phyloP scores from a whole-genome alignment of 352 stramenopile species.

The Thraustochytrium striatum region DNA sequence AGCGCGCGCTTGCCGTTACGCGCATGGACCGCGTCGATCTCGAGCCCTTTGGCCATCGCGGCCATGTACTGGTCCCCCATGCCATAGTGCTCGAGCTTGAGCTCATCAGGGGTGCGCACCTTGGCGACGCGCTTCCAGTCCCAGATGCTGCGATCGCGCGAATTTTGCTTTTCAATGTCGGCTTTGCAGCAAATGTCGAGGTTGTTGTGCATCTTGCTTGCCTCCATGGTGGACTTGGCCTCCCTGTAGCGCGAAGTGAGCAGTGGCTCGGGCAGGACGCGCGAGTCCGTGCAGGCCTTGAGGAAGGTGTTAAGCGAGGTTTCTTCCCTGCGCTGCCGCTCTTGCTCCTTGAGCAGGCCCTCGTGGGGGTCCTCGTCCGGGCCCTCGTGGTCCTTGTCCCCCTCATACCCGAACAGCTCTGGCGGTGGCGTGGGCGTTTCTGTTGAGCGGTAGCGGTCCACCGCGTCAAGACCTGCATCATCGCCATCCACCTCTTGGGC shows the following conservation, averaged over 20 bases:
- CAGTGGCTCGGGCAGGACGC: conserved; percentile 1
- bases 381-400: no score
- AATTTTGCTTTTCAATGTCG: background rate
- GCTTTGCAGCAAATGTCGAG: background rate
- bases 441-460: no score
- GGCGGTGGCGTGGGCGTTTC: no score
- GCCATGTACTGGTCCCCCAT: conserved; percentile 15
- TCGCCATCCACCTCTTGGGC: no score
- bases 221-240: background rate
- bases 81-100: conserved; percentile 27
- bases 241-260: background rate
- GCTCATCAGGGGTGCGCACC: conserved; percentile 5
- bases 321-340: no score
- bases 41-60: background rate
- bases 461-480: no score
- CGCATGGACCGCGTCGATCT: background rate
- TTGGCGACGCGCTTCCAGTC: conserved; percentile 20
- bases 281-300: background rate
- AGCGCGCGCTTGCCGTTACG: background rate
- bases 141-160: background rate
- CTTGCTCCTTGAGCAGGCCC: no score
- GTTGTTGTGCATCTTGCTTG: conserved; percentile 1
- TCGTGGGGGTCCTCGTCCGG: no score
- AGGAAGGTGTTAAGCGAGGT: no score
- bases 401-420: no score